Conservation (phyloP, 1,139 yeast genomes). For the Pneumocystis canis region DNA sequence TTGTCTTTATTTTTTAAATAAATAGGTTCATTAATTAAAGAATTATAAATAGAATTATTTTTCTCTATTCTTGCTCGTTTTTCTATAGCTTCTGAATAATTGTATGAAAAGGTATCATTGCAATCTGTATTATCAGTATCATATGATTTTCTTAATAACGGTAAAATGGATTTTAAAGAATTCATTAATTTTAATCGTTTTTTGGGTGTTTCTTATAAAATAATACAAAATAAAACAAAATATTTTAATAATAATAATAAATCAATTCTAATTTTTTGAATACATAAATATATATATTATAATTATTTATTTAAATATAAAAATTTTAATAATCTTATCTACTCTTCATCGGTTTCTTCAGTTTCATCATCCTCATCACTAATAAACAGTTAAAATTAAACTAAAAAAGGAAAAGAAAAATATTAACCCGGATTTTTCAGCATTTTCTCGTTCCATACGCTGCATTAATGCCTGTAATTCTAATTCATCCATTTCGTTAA, state of each 20-base stretch:
- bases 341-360: constrained; percentile 6
- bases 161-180: background rate
- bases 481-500: constrained; percentile 95
- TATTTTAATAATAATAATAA: background rate
- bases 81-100: background rate
- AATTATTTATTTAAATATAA: constrained; percentile 15
- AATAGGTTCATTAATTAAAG: background rate
- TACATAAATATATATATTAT: constrained; percentile 17
- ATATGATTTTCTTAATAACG: background rate
- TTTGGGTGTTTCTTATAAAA: background rate
- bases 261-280: constrained; percentile 16
- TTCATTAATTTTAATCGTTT: background rate
- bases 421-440: constrained; percentile 33
- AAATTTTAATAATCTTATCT: background rate
- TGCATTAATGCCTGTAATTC: constrained; percentile 89
- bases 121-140: background rate
- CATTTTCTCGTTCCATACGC: constrained; percentile 51
- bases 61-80: background rate
- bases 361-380: constrained; percentile 16
- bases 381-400: background rate
- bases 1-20: background rate
- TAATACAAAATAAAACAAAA: background rate
- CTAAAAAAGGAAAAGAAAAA: constrained; percentile 19
- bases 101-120: background rate
- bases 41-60: background rate